Conservation (phyloP, 1,284 basidiomycete genomes). For the Cryptococcus jaspeensis region DNA sequence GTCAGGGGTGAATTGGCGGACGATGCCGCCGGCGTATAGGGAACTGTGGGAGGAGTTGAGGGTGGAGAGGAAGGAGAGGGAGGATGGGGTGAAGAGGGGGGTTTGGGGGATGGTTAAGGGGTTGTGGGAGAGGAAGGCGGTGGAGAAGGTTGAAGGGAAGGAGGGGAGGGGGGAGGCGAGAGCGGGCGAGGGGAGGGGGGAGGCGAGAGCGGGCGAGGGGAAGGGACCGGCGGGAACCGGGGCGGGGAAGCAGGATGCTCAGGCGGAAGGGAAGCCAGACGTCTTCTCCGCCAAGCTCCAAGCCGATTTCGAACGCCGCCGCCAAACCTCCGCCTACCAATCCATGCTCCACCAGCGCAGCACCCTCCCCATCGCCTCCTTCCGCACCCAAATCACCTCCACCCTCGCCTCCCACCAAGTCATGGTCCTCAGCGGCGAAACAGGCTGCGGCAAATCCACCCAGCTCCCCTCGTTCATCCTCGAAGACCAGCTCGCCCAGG, state of each 20-base stretch:
- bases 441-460: conserved; percentile 97
- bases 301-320: conserved; percentile 62
- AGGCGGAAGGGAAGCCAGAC: neutral
- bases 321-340: conserved; percentile 68
- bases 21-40: conserved; percentile 77
- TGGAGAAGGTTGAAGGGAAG: neutral
- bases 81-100: conserved; percentile 65
- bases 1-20: conserved; percentile 49
- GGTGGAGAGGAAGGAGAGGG: conserved; percentile 59
- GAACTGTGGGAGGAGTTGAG: conserved; percentile 95
- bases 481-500: conserved; percentile 81
- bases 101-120: conserved; percentile 68
- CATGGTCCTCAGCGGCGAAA: conserved; percentile 93
- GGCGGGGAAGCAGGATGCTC: neutral
- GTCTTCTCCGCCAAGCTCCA: conserved; percentile 53
- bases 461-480: conserved; percentile 94
- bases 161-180: neutral
- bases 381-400: conserved; percentile 72
- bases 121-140: conserved; percentile 15
- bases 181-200: neutral
- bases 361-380: conserved; percentile 80
- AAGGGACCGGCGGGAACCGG: neutral
- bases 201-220: neutral
- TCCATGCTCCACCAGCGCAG: conserved; percentile 67
- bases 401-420: conserved; percentile 77